Evolutionary conservation across 345 rosid genomes (phyloP).

Genomic region (Populus alba): DNA sequence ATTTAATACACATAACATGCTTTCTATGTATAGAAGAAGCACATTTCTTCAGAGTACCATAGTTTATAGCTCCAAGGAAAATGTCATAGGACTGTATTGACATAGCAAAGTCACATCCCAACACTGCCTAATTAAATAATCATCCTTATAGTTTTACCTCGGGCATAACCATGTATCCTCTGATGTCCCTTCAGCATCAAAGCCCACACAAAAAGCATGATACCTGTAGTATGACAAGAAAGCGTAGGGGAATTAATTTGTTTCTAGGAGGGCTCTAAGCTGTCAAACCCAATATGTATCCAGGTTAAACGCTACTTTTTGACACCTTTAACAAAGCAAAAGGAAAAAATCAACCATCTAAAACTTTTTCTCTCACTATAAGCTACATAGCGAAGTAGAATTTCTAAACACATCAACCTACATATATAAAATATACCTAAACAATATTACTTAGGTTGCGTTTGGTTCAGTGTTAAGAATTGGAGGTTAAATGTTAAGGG

Average conservation of each 20-base stretch:
- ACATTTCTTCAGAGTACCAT: not conserved
- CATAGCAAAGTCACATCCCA: constrained; percentile 20
- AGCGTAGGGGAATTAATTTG: not conserved
- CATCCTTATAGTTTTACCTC: constrained; percentile 50
- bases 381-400: not conserved
- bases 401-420: not conserved
- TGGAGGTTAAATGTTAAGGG: too few relatives aligned
- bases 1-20: constrained; percentile 4
- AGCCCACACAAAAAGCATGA: constrained; percentile 96
- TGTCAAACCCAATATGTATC: not conserved
- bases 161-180: constrained; percentile 97
- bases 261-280: not conserved
- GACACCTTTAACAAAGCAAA: not conserved
- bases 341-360: not conserved
- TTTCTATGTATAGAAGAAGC: not conserved
- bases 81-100: constrained; percentile 6
- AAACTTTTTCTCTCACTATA: not conserved
- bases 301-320: not conserved
- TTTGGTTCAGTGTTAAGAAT: too few relatives aligned
- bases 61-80: not conserved
- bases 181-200: constrained; percentile 74
- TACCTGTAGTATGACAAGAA: constrained; percentile 52
- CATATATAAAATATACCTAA: too few relatives aligned
- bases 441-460: too few relatives aligned
- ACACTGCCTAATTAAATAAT: constrained; percentile 20